Evolutionary conservation across 306 rosid species (phyloP), one percentile per base, ranked within the genome.

Genomic region (Hylodesmum podocarpum): DNA sequence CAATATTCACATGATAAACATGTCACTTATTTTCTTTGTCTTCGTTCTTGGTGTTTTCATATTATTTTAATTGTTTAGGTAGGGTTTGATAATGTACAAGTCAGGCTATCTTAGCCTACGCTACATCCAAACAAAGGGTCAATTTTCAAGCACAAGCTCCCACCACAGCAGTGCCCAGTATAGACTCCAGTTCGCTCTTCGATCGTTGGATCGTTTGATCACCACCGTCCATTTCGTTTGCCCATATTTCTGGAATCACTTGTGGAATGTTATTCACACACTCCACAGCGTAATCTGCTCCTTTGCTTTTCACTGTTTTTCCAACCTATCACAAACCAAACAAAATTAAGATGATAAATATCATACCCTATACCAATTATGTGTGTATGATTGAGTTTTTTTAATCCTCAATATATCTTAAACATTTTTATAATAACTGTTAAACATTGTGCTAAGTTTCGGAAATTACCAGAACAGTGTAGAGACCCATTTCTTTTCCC

Each of bases 401-500:
- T n/a, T n/a, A n/a, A n/a, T n/a, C n/a, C n/a, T n/a, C n/a, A n/a
- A n/a, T n/a, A n/a, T n/a, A n/a, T n/a, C n/a, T n/a, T n/a, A n/a
- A n/a, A n/a, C n/a, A n/a, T n/a, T n/a, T n/a, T n/a, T n/a, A n/a
- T n/a, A n/a, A n/a, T n/a, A n/a, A n/a, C n/a, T n/a, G n/a, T 27
- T 57, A 2, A 57, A 55, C 2, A 12, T 13, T 27, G 5, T 19
- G 15, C 58, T 6, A 46, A 62, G 29, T 12, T 24, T 0, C 6
- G 12, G 6, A 16, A 44, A 72, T 66, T 87, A 93, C 98, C 89
- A 94, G 73, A 77, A 84, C 96, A 1, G 98, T 94, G 46, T 85
- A 78, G 24, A 94, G 91, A 31, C 97, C 96, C 76, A 84, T 29
- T 53, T 92, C 88, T 75, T 86, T 94, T 2, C 90, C 97, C 9